Evolutionary conservation across 257 asterid species (phyloP).

Genomic region (Solanum lignicaule): DNA sequence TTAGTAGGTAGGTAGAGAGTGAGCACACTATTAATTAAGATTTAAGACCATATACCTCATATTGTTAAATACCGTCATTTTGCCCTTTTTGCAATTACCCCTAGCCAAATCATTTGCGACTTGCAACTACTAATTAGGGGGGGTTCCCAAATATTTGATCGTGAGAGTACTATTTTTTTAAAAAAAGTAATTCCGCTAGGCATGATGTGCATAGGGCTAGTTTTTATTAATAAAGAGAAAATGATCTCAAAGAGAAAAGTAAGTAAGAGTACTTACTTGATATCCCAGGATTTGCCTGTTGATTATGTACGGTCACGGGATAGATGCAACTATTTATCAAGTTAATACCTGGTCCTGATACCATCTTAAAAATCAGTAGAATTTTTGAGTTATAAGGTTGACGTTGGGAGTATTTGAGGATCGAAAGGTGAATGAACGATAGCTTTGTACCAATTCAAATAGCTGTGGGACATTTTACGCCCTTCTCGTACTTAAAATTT

Average conservation of each 20-base stretch:
- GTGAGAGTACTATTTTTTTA: background rate
- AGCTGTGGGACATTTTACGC: background rate
- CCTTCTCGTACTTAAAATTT: no score
- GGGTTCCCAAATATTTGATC: background rate
- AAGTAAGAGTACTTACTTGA: background rate
- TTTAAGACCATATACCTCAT: background rate
- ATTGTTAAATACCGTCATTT: background rate
- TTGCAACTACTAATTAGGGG: background rate
- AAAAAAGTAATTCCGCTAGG: no score
- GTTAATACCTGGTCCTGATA: background rate
- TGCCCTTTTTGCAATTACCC: no score
- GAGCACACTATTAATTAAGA: background rate
- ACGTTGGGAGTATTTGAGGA: background rate
- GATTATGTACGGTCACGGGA: background rate
- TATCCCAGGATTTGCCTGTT: background rate
- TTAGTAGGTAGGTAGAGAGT: background rate
- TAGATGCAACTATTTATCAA: background rate
- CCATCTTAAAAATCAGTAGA: background rate
- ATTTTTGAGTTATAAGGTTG: no score
- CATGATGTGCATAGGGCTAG: no score
- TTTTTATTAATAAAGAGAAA: no score
- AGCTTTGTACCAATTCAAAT: no score
- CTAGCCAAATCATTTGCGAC: no score
- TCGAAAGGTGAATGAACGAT: no score
- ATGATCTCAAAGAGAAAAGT: no score